These are phyloP conservation scores for Lolium rigidum DNA, from an alignment of 176 grass and related monocot genomes.

Conservation along the genomic window DNA sequence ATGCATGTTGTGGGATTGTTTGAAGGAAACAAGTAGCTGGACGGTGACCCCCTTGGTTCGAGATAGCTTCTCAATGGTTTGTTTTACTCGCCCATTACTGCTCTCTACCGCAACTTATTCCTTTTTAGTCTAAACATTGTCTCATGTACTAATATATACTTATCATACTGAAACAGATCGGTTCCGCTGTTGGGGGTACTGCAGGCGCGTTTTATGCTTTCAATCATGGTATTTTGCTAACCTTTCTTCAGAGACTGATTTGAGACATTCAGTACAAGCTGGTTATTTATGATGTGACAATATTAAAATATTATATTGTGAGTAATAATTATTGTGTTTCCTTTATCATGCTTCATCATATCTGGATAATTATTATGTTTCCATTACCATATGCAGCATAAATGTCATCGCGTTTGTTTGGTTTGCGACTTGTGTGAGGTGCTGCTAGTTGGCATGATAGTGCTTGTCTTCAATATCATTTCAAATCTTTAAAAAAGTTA, in stretches of 20 bases:
- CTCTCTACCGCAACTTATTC: neutral
- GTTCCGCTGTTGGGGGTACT: constrained; percentile 84
- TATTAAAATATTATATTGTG: neutral
- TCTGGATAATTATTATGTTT: neutral
- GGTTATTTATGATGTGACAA: neutral
- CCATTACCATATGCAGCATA: neutral
- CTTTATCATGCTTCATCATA: neutral
- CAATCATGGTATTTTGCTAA: constrained; percentile 65
- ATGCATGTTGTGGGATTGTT: constrained; percentile 21
- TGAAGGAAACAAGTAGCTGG: constrained; percentile 85
- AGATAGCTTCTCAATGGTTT: constrained; percentile 91
- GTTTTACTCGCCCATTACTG: neutral
- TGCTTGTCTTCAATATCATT: neutral
- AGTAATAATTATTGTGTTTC: neutral
- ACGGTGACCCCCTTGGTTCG: constrained; percentile 67
- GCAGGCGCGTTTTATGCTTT: constrained; percentile 93
- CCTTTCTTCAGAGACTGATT: neutral
- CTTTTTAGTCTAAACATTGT: neutral
- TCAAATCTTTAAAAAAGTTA: neutral
- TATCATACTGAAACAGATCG: constrained; percentile 60
- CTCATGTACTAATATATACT: neutral
- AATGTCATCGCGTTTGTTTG: neutral
- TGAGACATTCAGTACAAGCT: neutral
- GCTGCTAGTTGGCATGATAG: constrained; percentile 9
- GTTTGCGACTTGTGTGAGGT: neutral